Percentiles rank a stretch among this genome's conserved stretches.
These are phyloP conservation scores for Pholiota microspora DNA, from an alignment of 768 basidiomycete genomes.

Conservation along the genomic window DNA sequence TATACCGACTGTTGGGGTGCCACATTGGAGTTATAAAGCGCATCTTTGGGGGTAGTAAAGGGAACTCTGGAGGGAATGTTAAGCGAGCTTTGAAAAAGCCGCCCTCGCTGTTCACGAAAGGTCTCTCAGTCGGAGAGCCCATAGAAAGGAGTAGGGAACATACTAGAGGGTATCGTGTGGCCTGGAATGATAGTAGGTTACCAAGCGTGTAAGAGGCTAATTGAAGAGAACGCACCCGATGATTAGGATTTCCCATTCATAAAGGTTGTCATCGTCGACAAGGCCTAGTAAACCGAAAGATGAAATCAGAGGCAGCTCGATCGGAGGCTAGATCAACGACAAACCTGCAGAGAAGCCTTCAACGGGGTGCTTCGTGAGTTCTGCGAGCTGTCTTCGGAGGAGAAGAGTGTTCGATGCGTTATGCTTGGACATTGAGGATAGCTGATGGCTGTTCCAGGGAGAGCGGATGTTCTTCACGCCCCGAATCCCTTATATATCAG, in stretches of 20 bases:
- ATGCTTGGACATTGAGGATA: constrained; percentile 42
- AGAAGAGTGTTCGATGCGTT: constrained; percentile 54
- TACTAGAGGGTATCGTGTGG: constrained; percentile 94
- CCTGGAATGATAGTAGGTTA: constrained; percentile 36
- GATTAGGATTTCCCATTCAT: constrained; percentile 95
- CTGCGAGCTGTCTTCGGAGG: constrained; percentile 74
- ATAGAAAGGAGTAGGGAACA: constrained; percentile 20
- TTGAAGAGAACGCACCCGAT: constrained; percentile 65
- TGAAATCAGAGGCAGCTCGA: constrained; percentile 20
- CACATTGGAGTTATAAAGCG: constrained; percentile 93
- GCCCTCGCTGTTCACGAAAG: constrained; percentile 66
- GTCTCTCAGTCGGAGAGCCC: not conserved
- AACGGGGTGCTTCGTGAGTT: constrained; percentile 90
- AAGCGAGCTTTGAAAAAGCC: constrained; percentile 93
- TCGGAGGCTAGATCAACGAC: constrained; percentile 21
- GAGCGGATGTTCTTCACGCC: constrained; percentile 10
- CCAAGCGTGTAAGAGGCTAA: not conserved
- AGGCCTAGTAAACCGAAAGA: constrained; percentile 56
- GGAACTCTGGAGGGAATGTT: constrained; percentile 88
- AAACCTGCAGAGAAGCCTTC: constrained; percentile 96
- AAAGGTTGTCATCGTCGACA: constrained; percentile 91
- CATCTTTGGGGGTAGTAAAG: constrained; percentile 93
- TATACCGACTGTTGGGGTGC: constrained; percentile 94
- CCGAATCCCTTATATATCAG: constrained; percentile 18
- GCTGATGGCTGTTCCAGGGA: constrained; percentile 22